A percentile compares a stretch with the other conserved stretches of the same genome.
Evolutionary conservation across 306 rosid species (phyloP).

Genomic region (Cicer pinnatifidum): DNA sequence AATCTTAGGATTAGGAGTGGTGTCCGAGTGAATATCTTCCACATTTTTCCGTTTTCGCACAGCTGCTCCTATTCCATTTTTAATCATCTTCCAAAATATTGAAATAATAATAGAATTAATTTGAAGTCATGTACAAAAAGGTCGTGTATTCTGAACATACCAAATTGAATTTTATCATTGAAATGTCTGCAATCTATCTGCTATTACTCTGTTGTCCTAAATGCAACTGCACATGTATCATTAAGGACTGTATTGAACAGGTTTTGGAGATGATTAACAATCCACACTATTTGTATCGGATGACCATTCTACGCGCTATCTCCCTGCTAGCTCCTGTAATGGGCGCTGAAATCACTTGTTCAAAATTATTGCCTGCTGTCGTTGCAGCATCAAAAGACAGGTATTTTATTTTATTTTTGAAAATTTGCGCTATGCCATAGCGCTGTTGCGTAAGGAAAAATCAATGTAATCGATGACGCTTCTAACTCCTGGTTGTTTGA

Average conservation of each 20-base stretch:
- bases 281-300: slow-evolving; percentile 91
- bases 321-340: slow-evolving; percentile 92
- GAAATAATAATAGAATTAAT: background rate
- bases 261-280: slow-evolving; percentile 89
- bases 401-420: slow-evolving; percentile 48
- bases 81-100: background rate
- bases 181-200: slow-evolving; percentile 28
- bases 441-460: background rate
- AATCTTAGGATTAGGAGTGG: slow-evolving; percentile 34
- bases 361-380: slow-evolving; percentile 77
- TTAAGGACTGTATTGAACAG: slow-evolving; percentile 49
- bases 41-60: background rate
- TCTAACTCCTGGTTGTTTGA: slow-evolving; percentile 45
- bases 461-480: slow-evolving; percentile 33
- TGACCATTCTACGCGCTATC: slow-evolving; percentile 86
- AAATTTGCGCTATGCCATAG: background rate
- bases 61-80: background rate
- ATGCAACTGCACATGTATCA: slow-evolving; percentile 33
- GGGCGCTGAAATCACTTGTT: slow-evolving; percentile 89
- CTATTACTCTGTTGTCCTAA: slow-evolving; percentile 8
- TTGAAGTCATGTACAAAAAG: slow-evolving; percentile 14
- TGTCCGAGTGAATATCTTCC: slow-evolving; percentile 12
- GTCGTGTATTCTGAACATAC: background rate
- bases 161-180: slow-evolving; percentile 32
- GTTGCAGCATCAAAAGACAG: slow-evolving; percentile 80